Base-by-base conservation (phyloP, 441 rosid species). In the Brassica balearica region DNA sequence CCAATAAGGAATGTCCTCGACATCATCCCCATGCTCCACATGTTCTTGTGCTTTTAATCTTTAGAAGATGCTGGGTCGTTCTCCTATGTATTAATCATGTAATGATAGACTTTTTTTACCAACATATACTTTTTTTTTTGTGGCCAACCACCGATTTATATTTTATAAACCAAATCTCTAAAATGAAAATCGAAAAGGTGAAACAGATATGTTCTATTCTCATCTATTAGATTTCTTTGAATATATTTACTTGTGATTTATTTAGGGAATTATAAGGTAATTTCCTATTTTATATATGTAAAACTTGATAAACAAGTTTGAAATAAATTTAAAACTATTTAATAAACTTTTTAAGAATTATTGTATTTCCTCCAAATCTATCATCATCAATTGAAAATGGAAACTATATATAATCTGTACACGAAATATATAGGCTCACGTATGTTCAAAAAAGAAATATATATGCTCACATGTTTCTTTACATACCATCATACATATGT, bases 11-110 rank as follows among this genome's bases (percentile, higher is more conserved):
- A 15, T 65, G 53, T n/a, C 76, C 72, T 71, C 81, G 68, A 64
- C 72, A 77, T 55, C 8, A 19, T n/a, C 48, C 38, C 43, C 65
- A 69, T 56, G 58, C 65, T 71, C 76, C 58, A 38, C 65, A 65
- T 65, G 71, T 71, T 71, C 66, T 71, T 55, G 38, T 53, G 66
- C 71, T 65, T 65, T 36, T 11, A 70, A 71, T 38, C 71, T 70
- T 71, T 77, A 56, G 61, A 64, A 77, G 72, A 77, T 77, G 80
- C 76, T 27, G 5, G 67, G 67, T 70, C 80, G 32, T 62, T 69
- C 43, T 76, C 69, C 2, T 19, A 5, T 61, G 29, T 67, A 27
- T 46, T 29, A 48, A 55, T 22, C 27, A 65, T 74, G 43, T 36
- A 32, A 61, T 12, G 0, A 43, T 70, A 61, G 60, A 34, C 19